phyloP scores from a whole-genome alignment of 257 asterid genomes.

The Hygrophila difformis region DNA sequence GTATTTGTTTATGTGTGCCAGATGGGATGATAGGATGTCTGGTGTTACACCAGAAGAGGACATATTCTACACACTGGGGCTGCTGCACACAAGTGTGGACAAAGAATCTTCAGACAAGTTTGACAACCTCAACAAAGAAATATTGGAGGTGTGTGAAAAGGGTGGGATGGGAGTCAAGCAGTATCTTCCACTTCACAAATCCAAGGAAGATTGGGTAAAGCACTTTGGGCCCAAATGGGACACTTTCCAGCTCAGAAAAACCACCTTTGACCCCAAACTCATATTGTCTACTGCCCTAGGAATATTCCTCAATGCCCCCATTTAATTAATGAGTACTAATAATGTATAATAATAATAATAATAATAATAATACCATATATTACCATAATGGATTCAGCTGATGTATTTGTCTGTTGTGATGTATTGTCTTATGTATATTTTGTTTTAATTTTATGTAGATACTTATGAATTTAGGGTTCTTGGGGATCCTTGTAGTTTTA shows the following conservation, averaged over 20 bases:
- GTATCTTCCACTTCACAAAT: conserved; percentile 43
- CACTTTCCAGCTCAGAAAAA: conserved; percentile 28
- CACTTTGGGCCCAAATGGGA: conserved; percentile 47
- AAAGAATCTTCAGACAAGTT: conserved; percentile 13
- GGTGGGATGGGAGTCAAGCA: conserved; percentile 32
- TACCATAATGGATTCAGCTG: no score
- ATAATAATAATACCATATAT: no score
- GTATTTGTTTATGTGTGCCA: conserved; percentile 6
- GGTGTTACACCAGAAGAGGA: conserved; percentile 43
- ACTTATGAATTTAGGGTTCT: no score
- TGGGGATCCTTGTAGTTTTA: no score
- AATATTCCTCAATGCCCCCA: no score
- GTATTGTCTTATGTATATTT: no score
- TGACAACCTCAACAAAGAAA: conserved; percentile 27
- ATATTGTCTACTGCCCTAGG: no score
- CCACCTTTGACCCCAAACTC: conserved; percentile 36
- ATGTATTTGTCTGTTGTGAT: no score
- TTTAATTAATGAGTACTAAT: no score
- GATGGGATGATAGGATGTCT: conserved; percentile 51
- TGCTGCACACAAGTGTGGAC: conserved; percentile 25
- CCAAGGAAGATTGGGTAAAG: conserved; percentile 34
- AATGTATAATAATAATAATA: no score
- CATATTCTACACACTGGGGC: conserved; percentile 33
- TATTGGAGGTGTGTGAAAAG: conserved; percentile 26
- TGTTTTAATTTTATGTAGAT: no score